Base-by-base conservation (phyloP, 1,284 basidiomycete genomes). In the Trametes hirsuta region DNA sequence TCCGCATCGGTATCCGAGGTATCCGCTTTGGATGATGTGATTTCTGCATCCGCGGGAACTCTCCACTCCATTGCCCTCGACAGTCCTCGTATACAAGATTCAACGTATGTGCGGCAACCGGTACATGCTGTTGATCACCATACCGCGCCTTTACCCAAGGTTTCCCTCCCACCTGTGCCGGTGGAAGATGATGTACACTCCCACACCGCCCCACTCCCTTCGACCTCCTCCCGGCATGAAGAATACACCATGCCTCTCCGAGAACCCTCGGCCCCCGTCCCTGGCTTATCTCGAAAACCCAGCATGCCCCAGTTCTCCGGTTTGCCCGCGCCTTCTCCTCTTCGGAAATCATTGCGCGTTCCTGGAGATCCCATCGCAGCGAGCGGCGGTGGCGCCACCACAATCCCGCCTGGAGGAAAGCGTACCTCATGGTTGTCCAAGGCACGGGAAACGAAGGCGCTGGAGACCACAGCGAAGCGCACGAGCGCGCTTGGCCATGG, bases 381-480 rank as follows among this genome's bases (percentile, higher is more conserved):
- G 3, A 45, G 62, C 21, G 62, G 50, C 18, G 62, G 81, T 1
- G 80, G 80, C 50, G 80, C 83, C 6, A 74, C 76, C 46, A 76
- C 76, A 8, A 63, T 74, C 18, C 75, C 46, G 11, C 68, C 77
- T 12, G 83, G 82, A 15, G 82, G 82, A 4, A 90, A 89, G 66
- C 83, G 90, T 25, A 86, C 88, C 12, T 93, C 90, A 9, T 92
- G 91, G 90, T 71, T 93, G 56, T 84, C 83, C 70, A 90, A 89
- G 67, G 88, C 86, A 12, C 81, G 89, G 44, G 90, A 91, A 69
- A 86, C 81, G 22, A 91, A 91, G 66, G 87, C 88, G 4, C 72
- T 87, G 67, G 90, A 90, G 66, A 78, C 75, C 36, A 78, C 78
- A 12, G 71, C 69, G 3, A 83, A 81, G 68, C 81, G 81, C 49